These are phyloP conservation scores for Phytomonas sp. DNA, from an alignment of 208 protist species.

Conservation along the genomic window DNA sequence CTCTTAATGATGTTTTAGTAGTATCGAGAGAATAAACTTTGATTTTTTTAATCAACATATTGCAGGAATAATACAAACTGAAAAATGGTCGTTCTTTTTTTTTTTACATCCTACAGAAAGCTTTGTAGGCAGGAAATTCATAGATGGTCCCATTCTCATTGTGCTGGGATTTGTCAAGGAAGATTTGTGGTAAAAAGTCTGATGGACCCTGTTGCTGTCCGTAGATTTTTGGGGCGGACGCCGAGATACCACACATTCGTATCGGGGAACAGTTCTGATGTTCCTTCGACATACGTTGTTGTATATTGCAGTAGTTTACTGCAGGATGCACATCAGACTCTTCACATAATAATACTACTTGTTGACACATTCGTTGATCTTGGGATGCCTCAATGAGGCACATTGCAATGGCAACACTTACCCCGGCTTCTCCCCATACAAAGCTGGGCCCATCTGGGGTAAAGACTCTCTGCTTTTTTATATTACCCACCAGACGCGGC, in stretches of 20 bases:
- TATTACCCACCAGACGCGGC: constrained; percentile 66
- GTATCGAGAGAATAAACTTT: background rate
- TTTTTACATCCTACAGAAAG: constrained; percentile 19
- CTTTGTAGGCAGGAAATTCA: constrained; percentile 41
- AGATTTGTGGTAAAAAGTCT: constrained; percentile 78
- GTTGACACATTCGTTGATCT: constrained; percentile 51
- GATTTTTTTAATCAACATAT: background rate
- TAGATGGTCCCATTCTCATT: constrained; percentile 37
- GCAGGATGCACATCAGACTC: constrained; percentile 73
- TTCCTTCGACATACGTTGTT: constrained; percentile 26
- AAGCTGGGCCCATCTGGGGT: constrained; percentile 61
- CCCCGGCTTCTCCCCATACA: constrained; percentile 79
- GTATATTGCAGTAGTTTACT: constrained; percentile 71
- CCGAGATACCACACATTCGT: constrained; percentile 69
- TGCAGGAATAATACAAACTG: background rate
- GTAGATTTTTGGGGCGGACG: constrained; percentile 66
- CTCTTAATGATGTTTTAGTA: background rate
- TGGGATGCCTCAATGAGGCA: constrained; percentile 71
- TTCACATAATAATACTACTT: constrained; percentile 79
- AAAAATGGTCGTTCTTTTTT: background rate
- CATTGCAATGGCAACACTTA: constrained; percentile 77
- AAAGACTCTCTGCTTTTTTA: constrained; percentile 72
- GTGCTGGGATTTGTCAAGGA: constrained; percentile 59
- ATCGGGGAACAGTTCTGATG: constrained; percentile 39
- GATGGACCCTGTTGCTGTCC: constrained; percentile 71